Conservation (phyloP, 2,329 filamentous ascomycete species). For the Zymoseptoria pseudotritici region DNA sequence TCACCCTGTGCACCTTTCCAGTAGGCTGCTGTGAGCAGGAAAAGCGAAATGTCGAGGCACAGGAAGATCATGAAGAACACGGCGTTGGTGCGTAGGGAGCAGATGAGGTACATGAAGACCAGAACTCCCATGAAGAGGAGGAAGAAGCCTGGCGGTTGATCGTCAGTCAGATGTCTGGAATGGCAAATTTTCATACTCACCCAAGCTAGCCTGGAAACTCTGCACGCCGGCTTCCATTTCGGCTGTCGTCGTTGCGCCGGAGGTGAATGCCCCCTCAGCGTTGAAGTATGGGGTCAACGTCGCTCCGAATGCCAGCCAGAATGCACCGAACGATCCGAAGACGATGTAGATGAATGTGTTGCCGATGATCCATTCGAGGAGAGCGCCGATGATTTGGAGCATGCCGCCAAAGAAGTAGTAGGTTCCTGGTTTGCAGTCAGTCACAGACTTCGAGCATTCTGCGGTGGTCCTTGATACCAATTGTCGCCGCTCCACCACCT, state of each 20-base stretch:
- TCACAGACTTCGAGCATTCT: background rate
- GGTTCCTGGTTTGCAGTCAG: conserved; percentile 12
- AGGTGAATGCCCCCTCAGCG: conserved; percentile 7
- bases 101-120: conserved; percentile 15
- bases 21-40: conserved; percentile 12
- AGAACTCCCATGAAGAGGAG: conserved; percentile 2
- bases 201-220: conserved; percentile 5
- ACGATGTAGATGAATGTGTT: conserved; percentile 26
- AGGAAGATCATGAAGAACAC: conserved; percentile 14
- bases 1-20: conserved; percentile 11
- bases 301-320: conserved; percentile 9
- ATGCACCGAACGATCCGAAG: conserved; percentile 16
- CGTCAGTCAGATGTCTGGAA: background rate
- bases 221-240: conserved; percentile 2
- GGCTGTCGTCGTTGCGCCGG: background rate
- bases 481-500: conserved; percentile 7
- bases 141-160: background rate
- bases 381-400: conserved; percentile 23
- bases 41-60: conserved; percentile 6
- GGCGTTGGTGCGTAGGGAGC: conserved; percentile 15
- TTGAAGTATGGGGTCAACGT: conserved; percentile 13
- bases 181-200: background rate
- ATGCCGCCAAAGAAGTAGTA: conserved; percentile 31
- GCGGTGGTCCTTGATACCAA: conserved; percentile 8
- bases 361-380: conserved; percentile 30